These are phyloP conservation scores for Grosmannia penicillata DNA, from an alignment of 2,329 filamentous ascomycete species.

Conservation along the genomic window DNA sequence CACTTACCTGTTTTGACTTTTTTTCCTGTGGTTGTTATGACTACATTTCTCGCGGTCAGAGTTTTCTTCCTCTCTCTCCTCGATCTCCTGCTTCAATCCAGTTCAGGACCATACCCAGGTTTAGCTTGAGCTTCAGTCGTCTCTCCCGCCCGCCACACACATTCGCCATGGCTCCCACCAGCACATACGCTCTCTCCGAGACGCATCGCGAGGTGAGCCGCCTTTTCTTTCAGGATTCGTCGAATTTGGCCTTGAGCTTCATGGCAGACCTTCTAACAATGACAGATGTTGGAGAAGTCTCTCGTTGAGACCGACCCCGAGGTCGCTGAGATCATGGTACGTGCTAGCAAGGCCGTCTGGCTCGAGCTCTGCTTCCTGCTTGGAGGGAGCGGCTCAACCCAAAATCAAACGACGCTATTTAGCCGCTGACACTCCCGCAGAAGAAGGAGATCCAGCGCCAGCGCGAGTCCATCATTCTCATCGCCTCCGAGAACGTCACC, in stretches of 20 bases:
- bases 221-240: too few species aligned
- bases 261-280: slow-evolving; percentile 13
- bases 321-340: slow-evolving; percentile 92
- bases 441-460: slow-evolving; percentile 92
- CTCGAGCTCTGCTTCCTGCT: neutral
- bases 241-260: slow-evolving; percentile 2
- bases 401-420: neutral
- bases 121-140: neutral
- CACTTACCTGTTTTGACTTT: neutral
- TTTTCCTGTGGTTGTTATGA: neutral
- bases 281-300: slow-evolving; percentile 86
- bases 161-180: slow-evolving; percentile 20
- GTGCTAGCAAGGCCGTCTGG: slow-evolving; percentile 16
- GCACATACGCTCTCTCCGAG: slow-evolving; percentile 15
- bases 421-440: slow-evolving; percentile 25
- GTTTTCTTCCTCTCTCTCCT: neutral
- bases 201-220: slow-evolving; percentile 10
- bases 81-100: neutral
- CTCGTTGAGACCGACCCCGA: slow-evolving; percentile 84
- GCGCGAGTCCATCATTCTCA: slow-evolving; percentile 95
- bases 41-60: neutral
- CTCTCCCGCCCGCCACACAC: neutral
- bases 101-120: neutral
- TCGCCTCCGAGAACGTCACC: slow-evolving; percentile 98
- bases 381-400: neutral